Evolutionary conservation across 495 filamentous ascomycete genomes (phyloP).

Genomic region (Pyrenopolyporus hunteri): DNA sequence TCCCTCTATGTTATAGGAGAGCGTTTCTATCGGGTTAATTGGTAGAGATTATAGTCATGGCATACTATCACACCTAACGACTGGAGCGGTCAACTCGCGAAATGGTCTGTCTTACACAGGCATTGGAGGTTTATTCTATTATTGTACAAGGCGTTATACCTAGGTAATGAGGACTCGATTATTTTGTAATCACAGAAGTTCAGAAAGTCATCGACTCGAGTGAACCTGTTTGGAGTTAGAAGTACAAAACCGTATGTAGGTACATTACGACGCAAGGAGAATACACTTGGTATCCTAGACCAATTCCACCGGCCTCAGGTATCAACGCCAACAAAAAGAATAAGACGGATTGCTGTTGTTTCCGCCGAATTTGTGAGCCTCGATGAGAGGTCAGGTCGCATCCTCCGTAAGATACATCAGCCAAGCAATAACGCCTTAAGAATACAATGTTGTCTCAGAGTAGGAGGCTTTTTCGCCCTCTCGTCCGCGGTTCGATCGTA

Average conservation of each 20-base stretch:
- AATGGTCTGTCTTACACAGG: neutral
- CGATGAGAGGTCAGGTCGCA: neutral
- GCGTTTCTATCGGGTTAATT: neutral
- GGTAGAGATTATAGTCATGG: neutral
- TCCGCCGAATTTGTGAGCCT: neutral
- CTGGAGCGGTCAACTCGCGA: neutral
- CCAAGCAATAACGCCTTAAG: constrained; percentile 18
- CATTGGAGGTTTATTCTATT: neutral
- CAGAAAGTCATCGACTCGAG: neutral
- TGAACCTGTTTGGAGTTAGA: constrained; percentile 12
- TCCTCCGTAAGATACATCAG: neutral
- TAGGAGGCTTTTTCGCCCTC: constrained; percentile 1
- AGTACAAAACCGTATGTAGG: constrained; percentile 32
- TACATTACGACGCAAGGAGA: constrained; percentile 22
- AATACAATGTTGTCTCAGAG: constrained; percentile 10
- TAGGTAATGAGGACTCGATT: neutral
- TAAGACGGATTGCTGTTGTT: neutral
- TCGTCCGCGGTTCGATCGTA: neutral
- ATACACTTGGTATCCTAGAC: constrained; percentile 19
- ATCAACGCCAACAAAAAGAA: constrained; percentile 33
- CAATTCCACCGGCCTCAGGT: constrained; percentile 17
- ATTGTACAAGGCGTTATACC: neutral
- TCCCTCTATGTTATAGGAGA: constrained; percentile 50
- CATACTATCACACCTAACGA: neutral
- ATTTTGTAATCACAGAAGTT: neutral